Evolutionary conservation across 75 land plant genomes (phyloP), one percentile per base, ranked within the genome.

Genomic region (Sequoia sempervirens): DNA sequence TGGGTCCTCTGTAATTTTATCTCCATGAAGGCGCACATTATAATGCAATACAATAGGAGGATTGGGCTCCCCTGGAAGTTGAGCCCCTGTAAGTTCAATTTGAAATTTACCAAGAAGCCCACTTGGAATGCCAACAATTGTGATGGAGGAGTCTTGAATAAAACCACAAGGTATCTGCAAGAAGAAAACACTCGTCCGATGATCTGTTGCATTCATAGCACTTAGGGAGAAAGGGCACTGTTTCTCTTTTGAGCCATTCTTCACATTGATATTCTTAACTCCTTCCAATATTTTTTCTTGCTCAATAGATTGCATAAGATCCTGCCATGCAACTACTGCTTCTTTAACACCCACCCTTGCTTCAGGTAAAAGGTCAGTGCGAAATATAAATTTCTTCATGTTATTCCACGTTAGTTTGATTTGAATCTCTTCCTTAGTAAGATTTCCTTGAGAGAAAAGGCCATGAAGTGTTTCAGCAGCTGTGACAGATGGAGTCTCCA

Each of bases 141-240:
- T 94, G 41, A 96, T 87, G n/a, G 99, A 94, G 54, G 99, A 95
- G 66, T 88, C 95, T 81, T 92, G 86, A 73, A 92, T 87, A 12
- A 97, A 84, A 58, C 99, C 98, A 89, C 99, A 97, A 2, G 99
- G 99, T 43, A 95, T 81, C 64, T 79, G 84, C 64, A 90, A 30
- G 30, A 34, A 14, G 46, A 64, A 68, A 50, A 13, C 28, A n/a
- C 17, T 64, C 41, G 58, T 43, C 61, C 26, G 68, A 79, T 54
- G 73, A 75, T 53, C 64, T 73, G 88, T 86, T 6, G 61, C 70
- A 68, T 89, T 83, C 70, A 85, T 69, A 36, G 40, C 74, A 75
- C 86, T 89, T 12, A 90, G 84, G 23, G 91, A 86, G 75, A 82
- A 91, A 28, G 96, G 95, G 81, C 96, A 94, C 43, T 87, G 86